phyloP scores from a whole-genome alignment of 192 early-diverging fungal species.

The Diversispora epigaea region DNA sequence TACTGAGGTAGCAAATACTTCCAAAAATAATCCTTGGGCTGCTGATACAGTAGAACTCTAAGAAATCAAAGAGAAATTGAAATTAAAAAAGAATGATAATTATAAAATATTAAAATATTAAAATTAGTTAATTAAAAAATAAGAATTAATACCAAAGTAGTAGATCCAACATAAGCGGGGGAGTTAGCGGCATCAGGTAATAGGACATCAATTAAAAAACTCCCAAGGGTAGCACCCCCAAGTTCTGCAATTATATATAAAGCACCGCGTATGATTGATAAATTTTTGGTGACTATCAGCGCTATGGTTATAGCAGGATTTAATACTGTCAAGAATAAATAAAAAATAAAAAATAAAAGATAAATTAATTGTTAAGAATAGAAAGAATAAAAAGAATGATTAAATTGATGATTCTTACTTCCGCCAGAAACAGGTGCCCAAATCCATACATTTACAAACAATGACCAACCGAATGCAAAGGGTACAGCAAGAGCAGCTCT shows the following conservation, averaged over 20 bases:
- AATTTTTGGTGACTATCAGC: slow-evolving; percentile 44
- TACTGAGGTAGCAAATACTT: slow-evolving; percentile 26
- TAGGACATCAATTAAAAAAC: neutral
- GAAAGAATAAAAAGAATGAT: neutral
- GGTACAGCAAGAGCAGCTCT: slow-evolving; percentile 31
- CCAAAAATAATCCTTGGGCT: slow-evolving; percentile 24
- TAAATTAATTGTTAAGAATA: neutral
- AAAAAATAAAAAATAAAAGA: neutral
- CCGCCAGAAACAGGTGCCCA: slow-evolving; percentile 55
- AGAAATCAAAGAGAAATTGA: no score
- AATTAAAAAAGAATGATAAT: neutral
- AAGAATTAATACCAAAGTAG: neutral
- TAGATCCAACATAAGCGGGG: neutral
- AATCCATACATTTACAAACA: slow-evolving; percentile 44
- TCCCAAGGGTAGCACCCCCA: slow-evolving; percentile 47
- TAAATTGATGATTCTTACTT: neutral
- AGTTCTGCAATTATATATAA: slow-evolving; percentile 61
- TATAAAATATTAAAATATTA: neutral
- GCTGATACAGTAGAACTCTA: neutral
- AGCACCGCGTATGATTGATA: slow-evolving; percentile 36
- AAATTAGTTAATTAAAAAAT: neutral
- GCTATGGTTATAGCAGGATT: slow-evolving; percentile 59
- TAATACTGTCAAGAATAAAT: slow-evolving; percentile 30
- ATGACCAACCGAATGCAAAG: slow-evolving; percentile 44
- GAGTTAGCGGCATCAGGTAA: neutral